Evolutionary conservation across 805 yeast genomes (phyloP).

Genomic region (Zygotorulaspora danielsina): DNA sequence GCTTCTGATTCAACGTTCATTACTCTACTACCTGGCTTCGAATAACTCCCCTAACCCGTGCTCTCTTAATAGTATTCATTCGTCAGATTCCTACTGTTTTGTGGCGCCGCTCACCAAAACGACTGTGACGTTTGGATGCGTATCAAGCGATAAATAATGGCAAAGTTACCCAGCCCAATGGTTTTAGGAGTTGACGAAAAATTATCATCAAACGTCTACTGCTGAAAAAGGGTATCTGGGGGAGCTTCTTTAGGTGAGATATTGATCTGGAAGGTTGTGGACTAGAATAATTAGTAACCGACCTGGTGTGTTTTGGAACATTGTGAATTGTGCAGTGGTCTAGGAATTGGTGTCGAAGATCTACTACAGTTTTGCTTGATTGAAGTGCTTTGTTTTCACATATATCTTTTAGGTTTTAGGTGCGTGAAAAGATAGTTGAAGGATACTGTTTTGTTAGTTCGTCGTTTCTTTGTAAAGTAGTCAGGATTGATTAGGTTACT

Average conservation of each 20-base stretch:
- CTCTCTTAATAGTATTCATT: no score
- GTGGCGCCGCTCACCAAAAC: no score
- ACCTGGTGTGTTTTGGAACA: background rate
- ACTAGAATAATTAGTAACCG: background rate
- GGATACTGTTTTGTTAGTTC: no score
- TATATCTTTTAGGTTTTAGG: no score
- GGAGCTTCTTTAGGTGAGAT: background rate
- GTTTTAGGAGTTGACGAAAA: slow-evolving; percentile 2
- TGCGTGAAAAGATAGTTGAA: no score
- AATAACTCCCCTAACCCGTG: no score
- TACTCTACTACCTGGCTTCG: no score
- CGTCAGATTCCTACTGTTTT: no score
- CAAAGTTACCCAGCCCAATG: background rate
- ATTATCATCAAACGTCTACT: background rate
- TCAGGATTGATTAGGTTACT: no score
- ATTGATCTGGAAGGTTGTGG: background rate
- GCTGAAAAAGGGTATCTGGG: slow-evolving; percentile 1
- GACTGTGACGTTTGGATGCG: background rate
- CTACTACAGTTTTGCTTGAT: background rate
- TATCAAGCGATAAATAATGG: background rate
- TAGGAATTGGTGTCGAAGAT: background rate
- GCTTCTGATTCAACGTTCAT: no score
- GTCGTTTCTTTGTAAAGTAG: no score
- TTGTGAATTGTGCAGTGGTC: background rate
- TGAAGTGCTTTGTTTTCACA: no score